Evolutionary conservation across 331 rosid genomes (phyloP).

Genomic region (Arachis monticola): DNA sequence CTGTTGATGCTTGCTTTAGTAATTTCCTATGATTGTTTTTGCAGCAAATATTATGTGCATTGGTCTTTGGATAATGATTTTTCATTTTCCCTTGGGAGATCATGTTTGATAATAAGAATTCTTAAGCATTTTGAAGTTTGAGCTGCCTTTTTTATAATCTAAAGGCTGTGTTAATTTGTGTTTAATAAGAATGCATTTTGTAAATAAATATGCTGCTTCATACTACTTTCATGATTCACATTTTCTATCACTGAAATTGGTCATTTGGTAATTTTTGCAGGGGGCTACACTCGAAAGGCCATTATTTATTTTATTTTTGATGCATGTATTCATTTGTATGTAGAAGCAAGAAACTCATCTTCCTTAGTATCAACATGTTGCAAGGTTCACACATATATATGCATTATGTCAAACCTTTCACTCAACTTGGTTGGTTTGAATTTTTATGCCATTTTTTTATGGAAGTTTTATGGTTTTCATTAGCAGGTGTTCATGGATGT

Average conservation of each 20-base stretch:
- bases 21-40: too few species aligned
- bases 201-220: too few species aligned
- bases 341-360: slow-evolving; percentile 45
- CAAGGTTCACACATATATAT: slow-evolving; percentile 54
- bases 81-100: too few species aligned
- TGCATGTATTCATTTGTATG: slow-evolving; percentile 69
- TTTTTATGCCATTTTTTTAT: slow-evolving; percentile 34
- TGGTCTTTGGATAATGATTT: too few species aligned
- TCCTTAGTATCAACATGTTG: slow-evolving; percentile 60
- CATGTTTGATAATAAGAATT: too few species aligned
- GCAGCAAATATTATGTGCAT: too few species aligned
- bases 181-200: too few species aligned
- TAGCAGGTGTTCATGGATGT: slow-evolving; percentile 66
- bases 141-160: too few species aligned
- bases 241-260: slow-evolving; percentile 26
- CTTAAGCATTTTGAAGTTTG: too few species aligned
- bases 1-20: too few species aligned
- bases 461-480: slow-evolving; percentile 38
- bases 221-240: slow-evolving; percentile 16
- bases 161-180: too few species aligned
- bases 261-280: slow-evolving; percentile 52
- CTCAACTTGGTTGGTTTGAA: slow-evolving; percentile 29
- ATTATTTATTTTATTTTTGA: slow-evolving; percentile 79
- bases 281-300: slow-evolving; percentile 67
- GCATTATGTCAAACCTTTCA: slow-evolving; percentile 16